Percentiles rank a stretch among this genome's conserved stretches.
Evolutionary conservation across 495 filamentous ascomycete genomes (phyloP).

Genomic region (Copromyces sp.): DNA sequence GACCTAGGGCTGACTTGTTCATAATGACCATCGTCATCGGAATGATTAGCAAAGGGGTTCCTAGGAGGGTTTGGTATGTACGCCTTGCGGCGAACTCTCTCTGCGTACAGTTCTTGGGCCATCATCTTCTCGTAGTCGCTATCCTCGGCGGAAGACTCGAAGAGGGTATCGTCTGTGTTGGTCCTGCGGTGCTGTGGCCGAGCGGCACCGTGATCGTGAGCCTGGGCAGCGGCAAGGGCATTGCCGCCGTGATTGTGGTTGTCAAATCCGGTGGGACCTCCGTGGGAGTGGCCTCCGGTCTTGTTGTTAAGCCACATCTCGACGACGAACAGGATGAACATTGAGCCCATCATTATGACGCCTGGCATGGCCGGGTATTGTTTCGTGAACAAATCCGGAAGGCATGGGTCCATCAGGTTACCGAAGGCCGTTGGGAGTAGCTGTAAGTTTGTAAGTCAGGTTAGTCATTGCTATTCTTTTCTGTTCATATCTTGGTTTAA

Average conservation of each 20-base stretch:
- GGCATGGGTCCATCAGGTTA: constrained; percentile 47
- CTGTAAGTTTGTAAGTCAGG: constrained; percentile 12
- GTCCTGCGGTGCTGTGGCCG: constrained; percentile 18
- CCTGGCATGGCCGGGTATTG: constrained; percentile 50
- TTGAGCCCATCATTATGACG: constrained; percentile 48
- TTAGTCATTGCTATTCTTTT: neutral
- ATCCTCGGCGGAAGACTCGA: constrained; percentile 21
- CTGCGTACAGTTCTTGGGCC: constrained; percentile 28
- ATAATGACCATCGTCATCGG: constrained; percentile 5
- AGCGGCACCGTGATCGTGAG: neutral
- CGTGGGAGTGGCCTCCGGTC: constrained; percentile 41
- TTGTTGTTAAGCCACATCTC: constrained; percentile 46
- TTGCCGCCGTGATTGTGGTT: constrained; percentile 8
- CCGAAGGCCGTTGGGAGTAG: constrained; percentile 48
- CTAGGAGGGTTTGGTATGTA: neutral
- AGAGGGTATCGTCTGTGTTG: constrained; percentile 18
- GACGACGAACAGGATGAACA: constrained; percentile 45
- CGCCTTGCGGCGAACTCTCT: constrained; percentile 10
- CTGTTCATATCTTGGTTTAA: neutral
- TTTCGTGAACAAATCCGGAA: constrained; percentile 44
- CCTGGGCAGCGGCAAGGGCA: neutral
- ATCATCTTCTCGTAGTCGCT: constrained; percentile 31
- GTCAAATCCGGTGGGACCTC: constrained; percentile 36
- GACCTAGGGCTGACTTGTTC: constrained; percentile 19
- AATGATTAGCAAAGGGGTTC: constrained; percentile 18